Percentiles rank a stretch among this genome's conserved stretches.
Conservation (phyloP, 768 basidiomycete species). For the Rhodosporidiobolus sp. region DNA sequence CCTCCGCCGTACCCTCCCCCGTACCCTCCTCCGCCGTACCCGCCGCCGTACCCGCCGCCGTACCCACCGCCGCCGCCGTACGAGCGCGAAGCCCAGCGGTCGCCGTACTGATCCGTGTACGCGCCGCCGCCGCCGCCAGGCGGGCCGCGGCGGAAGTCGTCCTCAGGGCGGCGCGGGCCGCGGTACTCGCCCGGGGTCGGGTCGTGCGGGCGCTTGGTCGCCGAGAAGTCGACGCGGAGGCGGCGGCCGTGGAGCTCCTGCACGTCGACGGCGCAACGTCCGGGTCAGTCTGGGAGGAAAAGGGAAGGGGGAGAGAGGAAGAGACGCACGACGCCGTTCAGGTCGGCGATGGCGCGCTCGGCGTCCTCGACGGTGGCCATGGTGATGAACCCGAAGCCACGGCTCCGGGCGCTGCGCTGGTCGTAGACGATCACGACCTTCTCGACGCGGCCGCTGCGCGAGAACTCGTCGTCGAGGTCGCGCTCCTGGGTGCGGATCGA, state of each 20-base stretch:
- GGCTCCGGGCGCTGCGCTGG: slow-evolving; percentile 78
- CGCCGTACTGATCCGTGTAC: slow-evolving; percentile 33
- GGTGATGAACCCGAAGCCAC: slow-evolving; percentile 96
- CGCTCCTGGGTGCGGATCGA: slow-evolving; percentile 91
- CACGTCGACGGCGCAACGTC: background rate
- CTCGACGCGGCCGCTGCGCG: slow-evolving; percentile 79
- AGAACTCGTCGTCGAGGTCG: slow-evolving; percentile 92
- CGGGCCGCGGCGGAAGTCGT: slow-evolving; percentile 53
- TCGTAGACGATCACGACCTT: slow-evolving; percentile 93
- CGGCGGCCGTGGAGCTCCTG: slow-evolving; percentile 92
- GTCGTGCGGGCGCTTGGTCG: slow-evolving; percentile 87
- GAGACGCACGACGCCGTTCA: slow-evolving; percentile 80
- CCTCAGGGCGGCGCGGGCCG: slow-evolving; percentile 60
- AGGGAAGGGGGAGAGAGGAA: background rate
- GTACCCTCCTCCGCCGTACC: slow-evolving; percentile 49
- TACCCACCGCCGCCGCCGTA: slow-evolving; percentile 10
- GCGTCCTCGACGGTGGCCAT: slow-evolving; percentile 90
- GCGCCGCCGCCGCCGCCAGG: slow-evolving; percentile 12
- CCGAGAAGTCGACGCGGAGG: slow-evolving; percentile 94
- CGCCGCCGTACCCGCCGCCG: slow-evolving; percentile 29
- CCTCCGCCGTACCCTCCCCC: slow-evolving; percentile 68
- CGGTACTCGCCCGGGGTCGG: slow-evolving; percentile 98
- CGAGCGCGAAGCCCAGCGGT: slow-evolving; percentile 7
- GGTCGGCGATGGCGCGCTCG: slow-evolving; percentile 74
- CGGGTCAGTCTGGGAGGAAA: background rate